Base-by-base conservation (phyloP, 192 early-diverging fungal species). In the Nowakowskiella sp. region DNA sequence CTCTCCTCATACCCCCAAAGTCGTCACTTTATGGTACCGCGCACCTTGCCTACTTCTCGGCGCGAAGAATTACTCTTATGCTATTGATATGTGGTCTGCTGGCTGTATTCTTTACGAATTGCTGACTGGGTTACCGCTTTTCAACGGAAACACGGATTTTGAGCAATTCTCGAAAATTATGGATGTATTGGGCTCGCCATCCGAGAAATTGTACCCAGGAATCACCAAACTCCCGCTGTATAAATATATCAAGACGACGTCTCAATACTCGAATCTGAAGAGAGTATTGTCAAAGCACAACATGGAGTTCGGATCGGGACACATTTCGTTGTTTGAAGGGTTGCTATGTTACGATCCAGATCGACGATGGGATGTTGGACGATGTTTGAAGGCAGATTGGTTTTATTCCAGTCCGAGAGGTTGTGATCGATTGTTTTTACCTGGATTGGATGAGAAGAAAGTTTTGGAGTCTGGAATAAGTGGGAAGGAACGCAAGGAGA, bases 1-100 rank as follows among this genome's bases (percentile, higher is more conserved):
- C 31, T 91, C 87, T 53, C 84, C 88, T 0, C 71, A 94, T 58
- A 93, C 88, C 31, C 88, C 80, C 23, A 84, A 84, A 0, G 92
- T 98, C 21, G 92, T 98, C 4, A 98, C 94, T 0, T 82, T 95
- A 30, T 98, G 94, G 94, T 98, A 98, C 68, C 82, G 94, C 6
- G 84, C 92, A 0, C 94, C 94, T 0, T 92, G 95, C 61, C 62
- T 98, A 21, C 64, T 98, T 27, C 71, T 95, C 1, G 91, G 94
- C 7, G 83, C 85, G 1, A 68, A 84, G n/a, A 81, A 79, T 57
- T 98, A 98, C 66, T 91, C 90, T 16, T 86, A 80, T 22, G 89
- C 92, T 0, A 72, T 88, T 1, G 89, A 91, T 62, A 72, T 90
- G 68, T 91, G 89, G 89, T 89, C 92, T 1, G 76, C 88, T 0